These are phyloP conservation scores for Tympanopsis confertula DNA, from an alignment of 2,329 filamentous ascomycete genomes.

Conservation along the genomic window DNA sequence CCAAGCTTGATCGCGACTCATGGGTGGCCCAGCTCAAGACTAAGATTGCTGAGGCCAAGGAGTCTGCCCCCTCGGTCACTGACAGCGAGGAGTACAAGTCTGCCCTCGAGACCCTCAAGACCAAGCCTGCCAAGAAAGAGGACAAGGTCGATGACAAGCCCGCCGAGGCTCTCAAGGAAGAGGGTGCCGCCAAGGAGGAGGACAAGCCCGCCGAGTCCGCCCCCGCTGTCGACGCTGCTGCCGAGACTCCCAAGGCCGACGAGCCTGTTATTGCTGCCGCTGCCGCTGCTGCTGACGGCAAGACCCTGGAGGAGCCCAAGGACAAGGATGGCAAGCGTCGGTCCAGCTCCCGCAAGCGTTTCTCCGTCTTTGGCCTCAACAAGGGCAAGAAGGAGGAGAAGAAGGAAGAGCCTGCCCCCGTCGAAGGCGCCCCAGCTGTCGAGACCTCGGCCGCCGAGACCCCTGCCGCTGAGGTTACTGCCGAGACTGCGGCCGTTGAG, in stretches of 20 bases:
- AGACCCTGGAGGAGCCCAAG: not conserved
- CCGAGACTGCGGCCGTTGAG: not conserved
- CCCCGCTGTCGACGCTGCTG: conserved; percentile 3
- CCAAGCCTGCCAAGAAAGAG: conserved; percentile 13
- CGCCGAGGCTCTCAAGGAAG: conserved; percentile 1
- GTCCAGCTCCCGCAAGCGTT: conserved; percentile 7
- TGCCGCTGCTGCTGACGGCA: not conserved
- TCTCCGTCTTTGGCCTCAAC: conserved; percentile 7
- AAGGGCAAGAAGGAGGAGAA: conserved; percentile 8
- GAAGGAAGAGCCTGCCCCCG: not conserved
- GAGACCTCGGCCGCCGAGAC: no score
- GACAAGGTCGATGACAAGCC: conserved; percentile 12
- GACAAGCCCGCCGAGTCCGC: conserved; percentile 19
- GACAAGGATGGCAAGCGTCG: conserved; percentile 15
- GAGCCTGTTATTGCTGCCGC: not conserved
- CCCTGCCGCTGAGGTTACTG: not conserved
- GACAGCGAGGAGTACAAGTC: conserved; percentile 54
- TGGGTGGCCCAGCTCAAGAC: conserved; percentile 50
- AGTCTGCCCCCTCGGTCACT: conserved; percentile 41
- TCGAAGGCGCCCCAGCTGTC: not conserved
- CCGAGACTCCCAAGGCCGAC: not conserved
- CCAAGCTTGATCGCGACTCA: conserved; percentile 45
- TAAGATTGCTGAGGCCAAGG: conserved; percentile 46
- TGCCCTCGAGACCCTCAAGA: conserved; percentile 36
- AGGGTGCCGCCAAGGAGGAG: conserved; percentile 23